Percentiles rank a stretch among this genome's conserved stretches.
phyloP scores from a whole-genome alignment of 2,329 filamentous ascomycete genomes.

The Fusarium chaquense region DNA sequence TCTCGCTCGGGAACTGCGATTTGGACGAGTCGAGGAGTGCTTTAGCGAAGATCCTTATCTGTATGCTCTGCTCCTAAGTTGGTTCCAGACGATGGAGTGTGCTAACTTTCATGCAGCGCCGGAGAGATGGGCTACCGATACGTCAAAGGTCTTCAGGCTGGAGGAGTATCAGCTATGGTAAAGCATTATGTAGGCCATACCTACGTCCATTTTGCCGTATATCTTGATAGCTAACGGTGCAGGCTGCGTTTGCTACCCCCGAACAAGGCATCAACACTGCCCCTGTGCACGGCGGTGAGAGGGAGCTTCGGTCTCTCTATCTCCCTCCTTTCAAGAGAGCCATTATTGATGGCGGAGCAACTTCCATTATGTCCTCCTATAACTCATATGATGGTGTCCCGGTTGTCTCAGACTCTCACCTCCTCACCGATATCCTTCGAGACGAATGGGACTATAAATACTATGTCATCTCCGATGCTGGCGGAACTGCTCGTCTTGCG shows the following conservation, averaged over 20 bases:
- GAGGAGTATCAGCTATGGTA: constrained; percentile 76
- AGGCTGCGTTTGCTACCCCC: constrained; percentile 72
- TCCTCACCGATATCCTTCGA: constrained; percentile 76
- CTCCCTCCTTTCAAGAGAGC: constrained; percentile 74
- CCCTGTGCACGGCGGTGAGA: constrained; percentile 65
- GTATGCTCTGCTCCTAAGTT: constrained; percentile 43
- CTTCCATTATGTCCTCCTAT: constrained; percentile 79
- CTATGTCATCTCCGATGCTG: constrained; percentile 73
- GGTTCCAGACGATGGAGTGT: neutral
- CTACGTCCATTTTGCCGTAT: neutral
- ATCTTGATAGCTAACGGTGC: neutral
- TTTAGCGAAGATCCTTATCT: constrained; percentile 77
- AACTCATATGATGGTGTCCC: constrained; percentile 80
- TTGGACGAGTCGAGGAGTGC: constrained; percentile 79
- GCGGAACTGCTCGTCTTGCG: constrained; percentile 76
- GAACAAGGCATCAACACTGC: constrained; percentile 80
- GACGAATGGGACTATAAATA: constrained; percentile 80
- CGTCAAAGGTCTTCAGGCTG: constrained; percentile 69
- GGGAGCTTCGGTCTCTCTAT: constrained; percentile 66
- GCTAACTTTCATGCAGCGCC: constrained; percentile 51
- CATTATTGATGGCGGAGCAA: constrained; percentile 77
- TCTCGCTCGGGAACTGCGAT: constrained; percentile 77
- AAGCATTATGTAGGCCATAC: constrained; percentile 73
- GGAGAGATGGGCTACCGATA: constrained; percentile 75
- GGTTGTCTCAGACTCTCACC: constrained; percentile 72